Percentiles rank a stretch among this genome's conserved stretches.
Evolutionary conservation across 2,329 filamentous ascomycete genomes (phyloP).

Genomic region (Xylariaceae sp.): DNA sequence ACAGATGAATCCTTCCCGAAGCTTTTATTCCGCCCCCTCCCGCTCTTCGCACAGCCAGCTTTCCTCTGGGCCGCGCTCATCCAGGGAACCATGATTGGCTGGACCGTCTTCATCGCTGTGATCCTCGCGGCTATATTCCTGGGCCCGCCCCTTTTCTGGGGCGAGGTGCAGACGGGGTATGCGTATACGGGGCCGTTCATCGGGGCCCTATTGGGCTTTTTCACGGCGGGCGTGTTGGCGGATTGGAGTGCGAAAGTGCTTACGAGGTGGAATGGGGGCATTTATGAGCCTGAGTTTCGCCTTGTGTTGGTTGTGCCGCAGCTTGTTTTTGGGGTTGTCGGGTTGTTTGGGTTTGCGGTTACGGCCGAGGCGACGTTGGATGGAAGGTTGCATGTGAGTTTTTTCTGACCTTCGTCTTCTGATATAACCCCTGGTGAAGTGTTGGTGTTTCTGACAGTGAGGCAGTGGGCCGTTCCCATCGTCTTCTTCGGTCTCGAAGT

Average conservation of each 20-base stretch:
- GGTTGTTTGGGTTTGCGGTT: constrained; percentile 79
- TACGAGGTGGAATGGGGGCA: constrained; percentile 68
- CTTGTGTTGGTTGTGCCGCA: constrained; percentile 79
- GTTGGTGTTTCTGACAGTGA: not conserved
- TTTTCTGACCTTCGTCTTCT: not conserved
- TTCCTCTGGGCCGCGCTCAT: constrained; percentile 76
- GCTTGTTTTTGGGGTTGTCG: constrained; percentile 68
- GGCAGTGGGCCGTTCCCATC: constrained; percentile 62
- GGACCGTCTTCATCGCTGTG: constrained; percentile 89
- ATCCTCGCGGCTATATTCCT: constrained; percentile 79
- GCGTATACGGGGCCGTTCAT: constrained; percentile 82
- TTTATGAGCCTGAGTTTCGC: constrained; percentile 89
- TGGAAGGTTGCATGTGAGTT: constrained; percentile 46
- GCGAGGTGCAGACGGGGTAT: constrained; percentile 76
- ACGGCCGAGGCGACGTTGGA: constrained; percentile 56
- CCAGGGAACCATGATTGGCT: constrained; percentile 87
- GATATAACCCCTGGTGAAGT: not conserved
- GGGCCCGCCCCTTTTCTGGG: constrained; percentile 74
- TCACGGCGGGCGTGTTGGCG: constrained; percentile 66
- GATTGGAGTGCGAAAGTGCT: constrained; percentile 67
- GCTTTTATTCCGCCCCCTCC: constrained; percentile 67
- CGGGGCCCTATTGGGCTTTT: constrained; percentile 72
- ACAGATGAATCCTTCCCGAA: constrained; percentile 68
- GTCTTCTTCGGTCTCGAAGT: constrained; percentile 82
- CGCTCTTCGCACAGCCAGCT: constrained; percentile 76